A percentile compares a stretch with the other conserved stretches of the same genome.
Conservation (phyloP, 345 rosid species). For the Citrus glauca region DNA sequence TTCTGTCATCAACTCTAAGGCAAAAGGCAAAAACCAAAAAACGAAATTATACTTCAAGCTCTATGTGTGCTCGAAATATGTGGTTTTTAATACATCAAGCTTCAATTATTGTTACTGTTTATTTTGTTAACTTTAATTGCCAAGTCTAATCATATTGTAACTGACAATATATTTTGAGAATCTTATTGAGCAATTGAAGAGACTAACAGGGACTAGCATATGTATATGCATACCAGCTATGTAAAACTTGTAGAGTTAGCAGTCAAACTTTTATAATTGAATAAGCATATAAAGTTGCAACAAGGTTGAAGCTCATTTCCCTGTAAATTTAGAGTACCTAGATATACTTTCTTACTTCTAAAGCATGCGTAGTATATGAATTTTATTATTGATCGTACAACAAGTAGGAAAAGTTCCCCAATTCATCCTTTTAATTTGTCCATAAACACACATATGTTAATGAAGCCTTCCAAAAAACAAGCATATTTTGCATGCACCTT, state of each 20-base stretch:
- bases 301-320: constrained; percentile 2
- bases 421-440: not conserved
- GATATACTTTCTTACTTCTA: not conserved
- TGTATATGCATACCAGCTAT: not conserved
- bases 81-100: not conserved
- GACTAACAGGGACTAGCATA: not conserved
- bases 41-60: constrained; percentile 1
- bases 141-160: not conserved
- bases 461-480: not conserved
- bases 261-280: not conserved
- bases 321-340: not conserved
- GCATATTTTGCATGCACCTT: not conserved
- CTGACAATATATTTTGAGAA: not conserved
- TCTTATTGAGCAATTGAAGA: not conserved
- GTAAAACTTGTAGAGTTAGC: not conserved
- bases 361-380: not conserved
- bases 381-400: not conserved
- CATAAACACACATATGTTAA: not conserved
- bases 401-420: not conserved
- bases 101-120: not conserved
- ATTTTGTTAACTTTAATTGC: too few relatives aligned
- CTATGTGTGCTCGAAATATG: not conserved
- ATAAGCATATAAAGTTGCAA: not conserved
- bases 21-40: not conserved
- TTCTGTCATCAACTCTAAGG: not conserved